Evolutionary conservation across 352 stramenopile species (phyloP).

Genomic region (Globisporangium nodosum): DNA sequence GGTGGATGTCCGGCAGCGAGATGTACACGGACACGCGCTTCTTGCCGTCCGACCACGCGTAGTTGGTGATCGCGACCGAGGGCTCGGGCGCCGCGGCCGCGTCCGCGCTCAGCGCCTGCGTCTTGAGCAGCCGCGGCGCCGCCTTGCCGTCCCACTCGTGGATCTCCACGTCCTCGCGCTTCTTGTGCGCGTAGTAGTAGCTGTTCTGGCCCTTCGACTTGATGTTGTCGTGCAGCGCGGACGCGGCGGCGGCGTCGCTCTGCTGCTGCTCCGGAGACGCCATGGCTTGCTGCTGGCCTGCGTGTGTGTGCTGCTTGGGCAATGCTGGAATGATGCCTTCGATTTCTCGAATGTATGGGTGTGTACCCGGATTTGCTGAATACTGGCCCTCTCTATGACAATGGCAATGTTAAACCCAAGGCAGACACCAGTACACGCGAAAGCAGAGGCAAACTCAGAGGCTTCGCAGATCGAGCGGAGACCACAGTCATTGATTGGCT

Average conservation of each 20-base stretch:
- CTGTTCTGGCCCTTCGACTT: constrained; percentile 77
- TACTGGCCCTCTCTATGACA: too few relatives aligned
- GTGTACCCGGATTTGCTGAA: too few relatives aligned
- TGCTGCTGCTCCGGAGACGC: constrained; percentile 1
- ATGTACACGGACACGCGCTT: constrained; percentile 78
- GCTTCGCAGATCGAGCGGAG: too few relatives aligned
- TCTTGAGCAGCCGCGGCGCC: constrained; percentile 70
- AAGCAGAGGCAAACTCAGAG: too few relatives aligned
- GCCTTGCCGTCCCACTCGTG: constrained; percentile 82
- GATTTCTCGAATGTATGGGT: background rate
- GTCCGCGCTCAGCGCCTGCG: constrained; percentile 23
- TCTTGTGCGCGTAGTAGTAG: constrained; percentile 88
- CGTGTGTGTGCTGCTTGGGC: too few relatives aligned
- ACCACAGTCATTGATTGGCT: too few relatives aligned
- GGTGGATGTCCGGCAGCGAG: constrained; percentile 56
- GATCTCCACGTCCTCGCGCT: constrained; percentile 69
- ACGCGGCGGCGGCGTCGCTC: constrained; percentile 14
- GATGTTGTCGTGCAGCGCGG: constrained; percentile 79
- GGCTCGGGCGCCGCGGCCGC: constrained; percentile 21
- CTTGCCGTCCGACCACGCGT: constrained; percentile 80
- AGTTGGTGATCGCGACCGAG: constrained; percentile 61
- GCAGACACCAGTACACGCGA: too few relatives aligned
- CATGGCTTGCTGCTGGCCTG: background rate
- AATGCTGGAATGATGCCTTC: background rate
- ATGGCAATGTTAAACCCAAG: too few relatives aligned